Conservation (phyloP, 495 filamentous ascomycete species). For the Xylaria bambusicola region DNA sequence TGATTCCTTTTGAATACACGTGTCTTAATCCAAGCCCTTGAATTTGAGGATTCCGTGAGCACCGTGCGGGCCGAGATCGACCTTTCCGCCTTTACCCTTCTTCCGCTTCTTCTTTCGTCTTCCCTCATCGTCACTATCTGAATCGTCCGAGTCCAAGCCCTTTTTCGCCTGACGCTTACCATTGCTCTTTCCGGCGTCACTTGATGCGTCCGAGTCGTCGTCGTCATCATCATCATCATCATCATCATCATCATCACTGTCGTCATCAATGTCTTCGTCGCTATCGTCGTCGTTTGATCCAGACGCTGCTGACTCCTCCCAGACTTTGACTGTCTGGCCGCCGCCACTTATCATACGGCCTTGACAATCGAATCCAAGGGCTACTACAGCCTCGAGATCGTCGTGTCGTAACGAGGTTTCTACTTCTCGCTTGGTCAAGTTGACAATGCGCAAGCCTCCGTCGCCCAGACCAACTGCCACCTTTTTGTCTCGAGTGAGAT, state of each 20-base stretch:
- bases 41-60: slow-evolving; percentile 65
- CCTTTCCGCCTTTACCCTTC: slow-evolving; percentile 47
- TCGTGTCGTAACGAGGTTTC: slow-evolving; percentile 67
- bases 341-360: slow-evolving; percentile 86
- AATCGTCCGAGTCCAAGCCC: slow-evolving; percentile 36
- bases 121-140: slow-evolving; percentile 31
- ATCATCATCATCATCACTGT: slow-evolving; percentile 44
- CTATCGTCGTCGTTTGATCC: slow-evolving; percentile 39
- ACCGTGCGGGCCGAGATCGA: slow-evolving; percentile 53
- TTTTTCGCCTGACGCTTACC: slow-evolving; percentile 49
- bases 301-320: slow-evolving; percentile 60
- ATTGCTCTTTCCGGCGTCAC: slow-evolving; percentile 38
- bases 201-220: slow-evolving; percentile 44
- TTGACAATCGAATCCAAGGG: slow-evolving; percentile 76
- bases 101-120: slow-evolving; percentile 45
- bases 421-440: slow-evolving; percentile 46
- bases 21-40: slow-evolving; percentile 62
- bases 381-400: slow-evolving; percentile 78
- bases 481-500: slow-evolving; percentile 65
- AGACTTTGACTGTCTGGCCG: slow-evolving; percentile 81
- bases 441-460: slow-evolving; percentile 56
- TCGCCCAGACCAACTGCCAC: slow-evolving; percentile 76
- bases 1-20: neutral
- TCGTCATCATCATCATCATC: slow-evolving; percentile 48
- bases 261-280: slow-evolving; percentile 44